Base-by-base conservation (phyloP, 345 rosid species). In the Barbarea vulgaris region DNA sequence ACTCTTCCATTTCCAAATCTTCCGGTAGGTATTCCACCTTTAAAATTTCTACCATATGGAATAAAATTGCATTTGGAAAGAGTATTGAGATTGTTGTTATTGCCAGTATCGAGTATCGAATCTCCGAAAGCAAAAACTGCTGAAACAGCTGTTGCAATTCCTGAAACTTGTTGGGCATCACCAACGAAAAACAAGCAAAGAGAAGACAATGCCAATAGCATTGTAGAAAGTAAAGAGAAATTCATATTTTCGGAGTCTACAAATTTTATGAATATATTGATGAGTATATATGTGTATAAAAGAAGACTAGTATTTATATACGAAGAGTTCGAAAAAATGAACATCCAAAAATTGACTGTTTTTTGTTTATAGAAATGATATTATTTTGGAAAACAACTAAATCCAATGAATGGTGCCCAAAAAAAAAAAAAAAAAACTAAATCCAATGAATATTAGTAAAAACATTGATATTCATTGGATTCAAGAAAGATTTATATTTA, bases 1-100 rank as follows among this genome's bases (percentile, higher is more conserved):
- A 83, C 30, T 72, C 82, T 88, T n/a, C 91, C 91, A n/a, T 88
- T 71, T 66, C 80, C 69, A 30, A 81, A 85, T 72, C 91, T 80
- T 48, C 93, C 93, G 0, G 91, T 84, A 1, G 93, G 64, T 9
- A 17, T 46, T 31, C 80, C 77, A 7, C 84, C 87, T 0, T 22
- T 2, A 70, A 88, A 86, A 67, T 85, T 79, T 30, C 76, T 65
- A 0, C 93, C 93, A 13, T 88, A 88, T 0, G 90, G 91, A 9
- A 66, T 72, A 28, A 87, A 84, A 52, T 85, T 76, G 75, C 86
- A 76, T 76, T 76, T 85, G 2, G 72, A 21, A 2, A 64, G 14
- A 5, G 87, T 83, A 1, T 0, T 0, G 14, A 82, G 42, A 22
- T 70, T 0, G 69, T 86, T 85, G 79, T 88, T 86, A 76, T 86